Evolutionary conservation across 2,329 filamentous ascomycete species (phyloP).

Genomic region (Diaporthe batatas): DNA sequence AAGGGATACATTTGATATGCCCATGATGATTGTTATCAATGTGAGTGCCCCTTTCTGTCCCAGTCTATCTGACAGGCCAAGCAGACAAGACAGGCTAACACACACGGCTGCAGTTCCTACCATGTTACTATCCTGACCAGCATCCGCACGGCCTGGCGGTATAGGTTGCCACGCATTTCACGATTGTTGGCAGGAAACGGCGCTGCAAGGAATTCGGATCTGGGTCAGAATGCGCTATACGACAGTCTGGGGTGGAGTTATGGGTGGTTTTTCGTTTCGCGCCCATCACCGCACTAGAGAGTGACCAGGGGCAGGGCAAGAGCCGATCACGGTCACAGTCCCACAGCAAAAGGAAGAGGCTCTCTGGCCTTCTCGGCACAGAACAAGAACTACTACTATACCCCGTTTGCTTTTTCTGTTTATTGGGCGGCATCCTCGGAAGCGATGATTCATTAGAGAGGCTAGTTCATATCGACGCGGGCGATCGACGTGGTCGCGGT

Average conservation of each 20-base stretch:
- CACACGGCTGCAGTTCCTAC: constrained; percentile 62
- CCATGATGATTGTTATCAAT: constrained; percentile 98
- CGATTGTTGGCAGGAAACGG: not conserved
- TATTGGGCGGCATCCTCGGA: constrained; percentile 29
- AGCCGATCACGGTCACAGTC: constrained; percentile 24
- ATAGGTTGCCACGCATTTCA: constrained; percentile 25
- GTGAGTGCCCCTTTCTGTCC: constrained; percentile 70
- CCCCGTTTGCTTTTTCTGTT: constrained; percentile 21
- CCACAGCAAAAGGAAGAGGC: constrained; percentile 15
- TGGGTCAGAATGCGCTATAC: constrained; percentile 36
- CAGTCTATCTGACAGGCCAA: not conserved
- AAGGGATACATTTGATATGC: constrained; percentile 96
- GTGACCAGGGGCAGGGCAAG: constrained; percentile 21
- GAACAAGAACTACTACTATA: constrained; percentile 33
- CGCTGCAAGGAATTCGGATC: not conserved
- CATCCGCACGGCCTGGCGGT: constrained; percentile 69
- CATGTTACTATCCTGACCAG: constrained; percentile 70
- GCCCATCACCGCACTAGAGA: not conserved
- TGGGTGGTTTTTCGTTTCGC: constrained; percentile 34
- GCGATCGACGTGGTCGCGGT: constrained; percentile 31
- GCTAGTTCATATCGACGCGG: constrained; percentile 26
- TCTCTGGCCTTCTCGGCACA: constrained; percentile 23
- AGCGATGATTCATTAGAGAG: constrained; percentile 29
- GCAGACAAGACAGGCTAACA: constrained; percentile 20
- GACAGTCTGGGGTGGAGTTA: constrained; percentile 32